Evolutionary conservation across 176 grass and related monocot genomes (phyloP).

Genomic region (Ampelocalamus luodianensis): DNA sequence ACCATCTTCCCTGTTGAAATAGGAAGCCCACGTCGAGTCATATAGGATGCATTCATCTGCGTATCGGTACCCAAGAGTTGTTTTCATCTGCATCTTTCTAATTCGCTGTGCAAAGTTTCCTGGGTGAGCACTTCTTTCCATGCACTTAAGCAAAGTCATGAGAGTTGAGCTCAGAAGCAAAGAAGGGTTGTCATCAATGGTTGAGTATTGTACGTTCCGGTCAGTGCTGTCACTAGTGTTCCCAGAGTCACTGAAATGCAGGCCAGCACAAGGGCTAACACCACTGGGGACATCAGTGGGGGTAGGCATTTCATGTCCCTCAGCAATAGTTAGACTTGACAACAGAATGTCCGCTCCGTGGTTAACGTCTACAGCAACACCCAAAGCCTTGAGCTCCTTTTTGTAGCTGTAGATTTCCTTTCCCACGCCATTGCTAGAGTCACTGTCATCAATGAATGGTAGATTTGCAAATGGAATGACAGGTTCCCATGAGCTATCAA

Average conservation of each 20-base stretch:
- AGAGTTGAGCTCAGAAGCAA: constrained; percentile 25
- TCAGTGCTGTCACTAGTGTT: not conserved
- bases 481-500: constrained; percentile 39
- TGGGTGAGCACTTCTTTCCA: not conserved
- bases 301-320: not conserved
- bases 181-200: not conserved
- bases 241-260: not conserved
- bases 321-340: not conserved
- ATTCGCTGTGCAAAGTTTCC: constrained; percentile 31
- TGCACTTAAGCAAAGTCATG: constrained; percentile 27
- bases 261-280: not conserved
- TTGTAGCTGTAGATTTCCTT: constrained; percentile 48
- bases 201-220: not conserved
- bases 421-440: constrained; percentile 10
- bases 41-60: constrained; percentile 43
- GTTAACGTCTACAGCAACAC: constrained; percentile 35
- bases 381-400: constrained; percentile 42
- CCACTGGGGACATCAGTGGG: not conserved
- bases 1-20: constrained; percentile 48
- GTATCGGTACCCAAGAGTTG: constrained; percentile 39
- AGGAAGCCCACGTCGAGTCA: constrained; percentile 40
- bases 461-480: constrained; percentile 49
- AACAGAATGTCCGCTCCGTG: constrained; percentile 42
- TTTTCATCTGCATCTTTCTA: constrained; percentile 43
- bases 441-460: constrained; percentile 48